These are phyloP conservation scores for Amaranthus palmeri DNA, from an alignment of 148 eudicot species.

Conservation along the genomic window DNA sequence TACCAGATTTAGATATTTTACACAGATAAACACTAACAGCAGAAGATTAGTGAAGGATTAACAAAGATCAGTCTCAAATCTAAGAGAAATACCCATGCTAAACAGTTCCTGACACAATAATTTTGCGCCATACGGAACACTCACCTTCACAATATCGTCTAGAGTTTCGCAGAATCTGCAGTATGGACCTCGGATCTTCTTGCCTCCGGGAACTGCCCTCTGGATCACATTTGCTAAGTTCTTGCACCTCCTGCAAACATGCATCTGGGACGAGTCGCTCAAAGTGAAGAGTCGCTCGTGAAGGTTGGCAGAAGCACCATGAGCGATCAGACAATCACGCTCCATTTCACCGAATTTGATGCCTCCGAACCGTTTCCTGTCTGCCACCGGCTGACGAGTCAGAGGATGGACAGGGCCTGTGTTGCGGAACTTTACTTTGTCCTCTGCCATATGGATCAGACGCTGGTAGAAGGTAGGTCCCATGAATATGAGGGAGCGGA, in stretches of 20 bases:
- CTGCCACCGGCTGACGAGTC: constrained; percentile 92
- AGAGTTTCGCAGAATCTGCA: constrained; percentile 74
- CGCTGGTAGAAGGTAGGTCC: constrained; percentile 92
- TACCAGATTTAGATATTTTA: no score
- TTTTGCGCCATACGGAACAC: constrained; percentile 92
- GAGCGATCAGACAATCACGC: constrained; percentile 89
- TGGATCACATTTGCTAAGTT: constrained; percentile 69
- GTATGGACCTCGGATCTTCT: constrained; percentile 76
- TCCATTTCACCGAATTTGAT: constrained; percentile 97
- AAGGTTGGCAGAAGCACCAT: constrained; percentile 85
- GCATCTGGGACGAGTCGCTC: constrained; percentile 86
- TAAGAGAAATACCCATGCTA: constrained; percentile 87
- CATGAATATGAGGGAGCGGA: constrained; percentile 68
- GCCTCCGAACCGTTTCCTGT: constrained; percentile 93
- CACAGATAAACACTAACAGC: no score
- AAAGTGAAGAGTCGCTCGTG: constrained; percentile 96
- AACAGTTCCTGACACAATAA: constrained; percentile 87
- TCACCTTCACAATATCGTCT: constrained; percentile 67
- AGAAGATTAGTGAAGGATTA: constrained; percentile 20
- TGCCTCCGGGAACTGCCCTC: constrained; percentile 57
- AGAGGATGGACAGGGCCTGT: constrained; percentile 94
- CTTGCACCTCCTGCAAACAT: constrained; percentile 63
- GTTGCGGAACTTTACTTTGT: constrained; percentile 93
- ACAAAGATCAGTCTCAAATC: constrained; percentile 77
- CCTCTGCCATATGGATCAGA: constrained; percentile 85